Conservation (phyloP, 208 protist genomes). For the Acanthamoeba sp. region DNA sequence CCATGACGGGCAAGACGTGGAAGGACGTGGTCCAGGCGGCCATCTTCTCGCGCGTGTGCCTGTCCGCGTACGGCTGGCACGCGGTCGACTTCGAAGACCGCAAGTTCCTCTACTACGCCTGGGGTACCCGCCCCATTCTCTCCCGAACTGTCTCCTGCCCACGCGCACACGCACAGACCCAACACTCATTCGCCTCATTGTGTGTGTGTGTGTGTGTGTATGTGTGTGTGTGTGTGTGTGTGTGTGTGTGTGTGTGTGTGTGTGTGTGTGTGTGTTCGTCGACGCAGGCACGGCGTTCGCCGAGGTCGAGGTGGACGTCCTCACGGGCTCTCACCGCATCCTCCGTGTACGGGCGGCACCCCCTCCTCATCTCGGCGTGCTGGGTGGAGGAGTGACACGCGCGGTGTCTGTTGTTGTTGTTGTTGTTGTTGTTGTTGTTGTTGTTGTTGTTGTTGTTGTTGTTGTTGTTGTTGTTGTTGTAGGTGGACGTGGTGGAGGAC, state of each 20-base stretch:
- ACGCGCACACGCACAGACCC: no score
- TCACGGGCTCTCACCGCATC: conserved; percentile 88
- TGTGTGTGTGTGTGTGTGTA: no score
- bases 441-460: no score
- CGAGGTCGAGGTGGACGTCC: conserved; percentile 90
- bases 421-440: no score
- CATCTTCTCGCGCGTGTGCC: background rate
- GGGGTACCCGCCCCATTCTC: background rate
- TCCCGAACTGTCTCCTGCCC: no score
- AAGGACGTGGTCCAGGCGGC: background rate
- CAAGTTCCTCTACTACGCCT: background rate
- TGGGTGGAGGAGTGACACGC: no score
- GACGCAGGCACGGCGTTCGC: conserved; percentile 61
- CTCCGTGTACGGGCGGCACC: background rate
- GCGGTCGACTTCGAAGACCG: background rate
- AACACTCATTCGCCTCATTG: no score
- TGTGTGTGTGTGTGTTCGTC: background rate
- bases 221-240: no score
- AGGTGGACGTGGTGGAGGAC: conserved; percentile 89
- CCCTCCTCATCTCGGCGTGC: no score
- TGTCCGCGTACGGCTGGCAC: background rate
- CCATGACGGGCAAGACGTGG: background rate
- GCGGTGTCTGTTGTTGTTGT: no score
- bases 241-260: no score
- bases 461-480: no score